Evolutionary conservation across 169 alveolate species (phyloP), one percentile per base, ranked within the genome.

Genomic region (Plasmodium blacklocki): DNA sequence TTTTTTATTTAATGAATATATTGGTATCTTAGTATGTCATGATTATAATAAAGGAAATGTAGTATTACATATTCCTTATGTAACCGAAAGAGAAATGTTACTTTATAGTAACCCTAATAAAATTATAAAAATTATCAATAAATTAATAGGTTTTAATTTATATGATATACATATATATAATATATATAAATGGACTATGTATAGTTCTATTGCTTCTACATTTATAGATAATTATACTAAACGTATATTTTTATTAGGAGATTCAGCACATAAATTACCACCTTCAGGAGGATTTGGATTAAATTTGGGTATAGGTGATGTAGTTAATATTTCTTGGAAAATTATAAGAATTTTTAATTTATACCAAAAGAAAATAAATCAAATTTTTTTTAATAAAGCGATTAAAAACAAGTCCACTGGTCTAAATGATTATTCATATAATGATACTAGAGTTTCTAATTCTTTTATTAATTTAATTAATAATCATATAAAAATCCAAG

Each of bases 251-350:
- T 73, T 97, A 23, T 95, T 94, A n/a, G 99, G 99, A 15, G 99
- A 97, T 74, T 92, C 99, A 32, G 99, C 99, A 3, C 99, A 97
- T 86, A 89, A 96, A 12, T 90, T 97, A 26, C 98, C 99, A 0
- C 99, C 99, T 0, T 96, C 98, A 2, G 99, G 99, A 0, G 99
- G 99, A 14, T 96, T 96, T 76, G 99, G 99, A 18, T 94, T 97
- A 97, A 97, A 97, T 62, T 75, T 98, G 73, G 99, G 99, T 47
- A 89, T 97, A 50, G 97, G 97, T 9, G 99, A 97, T 93, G 96
- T 92, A 6, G 59, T 94, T 29, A 95, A 93, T 70, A 91, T 96
- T 62, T 93, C 93, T 18, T 95, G 97, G 96, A 92, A 93, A 74
- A 60, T 96, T 39, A 90, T 93, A 7, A 83, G 89, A 74, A 75